Evolutionary conservation across 148 eudicot genomes (phyloP).

Genomic region (Rhododendron mucronatum): DNA sequence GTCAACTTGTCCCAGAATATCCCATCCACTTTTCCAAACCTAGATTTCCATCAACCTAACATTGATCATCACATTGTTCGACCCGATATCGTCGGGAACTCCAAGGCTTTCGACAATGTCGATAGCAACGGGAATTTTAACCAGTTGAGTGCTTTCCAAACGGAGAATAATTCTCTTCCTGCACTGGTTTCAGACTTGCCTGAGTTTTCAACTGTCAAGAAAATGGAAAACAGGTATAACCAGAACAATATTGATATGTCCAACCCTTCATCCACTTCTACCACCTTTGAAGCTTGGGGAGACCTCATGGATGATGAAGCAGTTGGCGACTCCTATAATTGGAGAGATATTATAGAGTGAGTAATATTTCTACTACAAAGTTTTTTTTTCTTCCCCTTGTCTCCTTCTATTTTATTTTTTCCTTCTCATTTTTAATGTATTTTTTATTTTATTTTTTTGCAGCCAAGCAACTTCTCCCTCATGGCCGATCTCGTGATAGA

Average conservation of each 20-base stretch:
- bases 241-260: slow-evolving; percentile 7
- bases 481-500: slow-evolving; percentile 33
- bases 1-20: slow-evolving; percentile 11
- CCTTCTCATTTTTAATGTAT: background rate
- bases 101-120: background rate
- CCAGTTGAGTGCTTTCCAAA: background rate
- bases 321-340: slow-evolving; percentile 28
- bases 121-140: background rate
- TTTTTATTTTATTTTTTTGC: background rate
- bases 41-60: background rate
- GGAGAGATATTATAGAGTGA: slow-evolving; percentile 51
- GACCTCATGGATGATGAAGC: slow-evolving; percentile 38
- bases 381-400: background rate
- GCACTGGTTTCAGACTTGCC: slow-evolving; percentile 29
- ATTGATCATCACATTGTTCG: background rate
- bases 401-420: background rate
- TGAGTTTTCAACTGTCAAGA: slow-evolving; percentile 18
- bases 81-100: background rate
- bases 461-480: slow-evolving; percentile 42
- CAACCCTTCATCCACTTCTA: slow-evolving; percentile 26
- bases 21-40: slow-evolving; percentile 7
- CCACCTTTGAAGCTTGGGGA: slow-evolving; percentile 31
- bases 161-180: slow-evolving; percentile 19
- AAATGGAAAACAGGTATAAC: slow-evolving; percentile 15
- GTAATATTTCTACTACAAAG: background rate